Evolutionary conservation across 192 early-diverging fungal genomes (phyloP), one percentile per base, ranked within the genome.

Genomic region (Coemansia sp.): DNA sequence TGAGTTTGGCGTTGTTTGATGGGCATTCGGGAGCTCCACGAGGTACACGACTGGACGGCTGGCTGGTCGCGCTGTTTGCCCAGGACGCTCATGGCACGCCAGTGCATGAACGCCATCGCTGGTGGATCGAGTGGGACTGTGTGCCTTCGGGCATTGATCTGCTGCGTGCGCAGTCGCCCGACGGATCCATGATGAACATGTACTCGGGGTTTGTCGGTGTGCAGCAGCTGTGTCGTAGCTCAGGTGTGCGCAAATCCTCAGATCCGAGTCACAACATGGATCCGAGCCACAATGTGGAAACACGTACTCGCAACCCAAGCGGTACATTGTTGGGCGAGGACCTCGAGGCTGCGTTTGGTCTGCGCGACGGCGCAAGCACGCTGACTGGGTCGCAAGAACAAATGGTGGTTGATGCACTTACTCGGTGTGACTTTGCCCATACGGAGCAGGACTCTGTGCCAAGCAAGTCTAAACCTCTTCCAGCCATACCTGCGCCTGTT

Each of bases 141-240:
- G 60, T 79, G 51, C 76, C 76, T 24, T 67, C 76, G n/a, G 76
- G 76, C 41, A 63, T 79, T 8, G 76, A 79, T 51, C 54, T 79
- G 52, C 61, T 73, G 64, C 59, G 67, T 3, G 25, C 69, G 17
- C 39, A 21, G 2, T 39, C 32, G 2, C 39, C 29, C n/a, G 39
- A 29, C 37, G 49, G 35, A 15, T 49, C 27, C 29, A 21, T n/a
- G 17, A 27, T 66, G 12, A 79, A 79, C 32, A 6, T 79, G 60
- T 79, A 73, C 37, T 79, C 76, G 27, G 76, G 76, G 49, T 79
- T 79, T 66, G 76, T 79, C 15, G 76, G 76, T 54, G 62, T 67
- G 32, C 76, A 79, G 76, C 51, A 56, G 61, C 56, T 79, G 17
- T 29, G 56, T 12, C 53, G 58, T 53, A 23, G 23, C 51, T 1